phyloP scores from a whole-genome alignment of 164 flowering plant species.

The Berberis thunbergii region DNA sequence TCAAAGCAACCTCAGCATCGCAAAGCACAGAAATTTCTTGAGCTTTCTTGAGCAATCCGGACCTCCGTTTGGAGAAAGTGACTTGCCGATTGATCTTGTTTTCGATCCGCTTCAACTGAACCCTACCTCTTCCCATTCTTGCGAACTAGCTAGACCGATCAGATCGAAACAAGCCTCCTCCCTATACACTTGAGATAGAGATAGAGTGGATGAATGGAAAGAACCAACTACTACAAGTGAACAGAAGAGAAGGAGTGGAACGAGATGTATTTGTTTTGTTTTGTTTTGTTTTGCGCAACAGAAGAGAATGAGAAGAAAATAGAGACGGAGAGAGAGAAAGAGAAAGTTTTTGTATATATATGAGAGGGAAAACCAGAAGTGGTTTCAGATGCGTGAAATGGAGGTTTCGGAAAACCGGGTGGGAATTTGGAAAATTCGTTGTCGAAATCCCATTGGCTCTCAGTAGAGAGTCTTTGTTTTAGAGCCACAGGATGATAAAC shows the following conservation, averaged over 20 bases:
- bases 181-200: too few species aligned
- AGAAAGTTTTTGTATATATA: too few species aligned
- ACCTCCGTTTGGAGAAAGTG: constrained; percentile 27
- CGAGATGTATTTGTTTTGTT: background rate
- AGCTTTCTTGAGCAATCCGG: constrained; percentile 27
- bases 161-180: background rate
- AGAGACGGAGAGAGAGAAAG: background rate
- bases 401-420: background rate
- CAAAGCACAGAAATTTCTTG: constrained; percentile 31
- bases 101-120: constrained; percentile 29
- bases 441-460: background rate
- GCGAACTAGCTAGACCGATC: background rate
- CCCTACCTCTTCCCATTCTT: constrained; percentile 31
- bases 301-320: background rate
- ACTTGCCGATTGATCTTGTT: constrained; percentile 33
- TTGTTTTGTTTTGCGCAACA: too few species aligned
- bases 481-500: too few species aligned
- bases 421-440: background rate
- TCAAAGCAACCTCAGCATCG: constrained; percentile 28
- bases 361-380: background rate
- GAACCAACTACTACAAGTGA: too few species aligned
- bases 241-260: background rate
- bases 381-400: background rate
- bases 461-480: too few species aligned
- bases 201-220: background rate